Percentiles rank a stretch among this genome's conserved stretches.
Conservation (phyloP, 805 yeast species). For the Saccharomyces jurei region DNA sequence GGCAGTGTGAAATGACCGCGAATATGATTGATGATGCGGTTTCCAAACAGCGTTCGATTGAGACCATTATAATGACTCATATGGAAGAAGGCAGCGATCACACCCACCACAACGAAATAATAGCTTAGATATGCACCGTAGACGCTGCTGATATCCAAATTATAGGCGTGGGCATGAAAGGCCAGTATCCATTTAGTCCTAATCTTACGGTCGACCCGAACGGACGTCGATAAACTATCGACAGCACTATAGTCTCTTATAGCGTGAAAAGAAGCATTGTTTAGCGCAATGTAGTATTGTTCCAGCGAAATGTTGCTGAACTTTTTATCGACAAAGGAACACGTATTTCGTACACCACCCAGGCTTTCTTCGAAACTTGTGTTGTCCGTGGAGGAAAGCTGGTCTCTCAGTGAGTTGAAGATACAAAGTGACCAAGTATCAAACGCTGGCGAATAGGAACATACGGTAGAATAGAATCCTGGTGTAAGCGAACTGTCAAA, state of each 20-base stretch:
- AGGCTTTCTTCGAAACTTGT: constrained; percentile 12
- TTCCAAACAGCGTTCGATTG: constrained; percentile 5
- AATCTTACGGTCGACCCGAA: constrained; percentile 5
- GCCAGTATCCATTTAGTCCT: constrained; percentile 9
- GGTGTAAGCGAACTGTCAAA: constrained; percentile 1
- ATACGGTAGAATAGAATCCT: constrained; percentile 13
- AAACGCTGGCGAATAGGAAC: constrained; percentile 19
- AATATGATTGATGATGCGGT: constrained; percentile 6
- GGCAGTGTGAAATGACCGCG: constrained; percentile 16
- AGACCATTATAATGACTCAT: constrained; percentile 9
- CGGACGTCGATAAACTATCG: constrained; percentile 7
- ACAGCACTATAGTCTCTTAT: neutral
- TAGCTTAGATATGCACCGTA: constrained; percentile 9
- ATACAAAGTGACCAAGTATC: constrained; percentile 20
- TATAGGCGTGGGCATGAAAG: constrained; percentile 12
- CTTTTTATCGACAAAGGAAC: constrained; percentile 4
- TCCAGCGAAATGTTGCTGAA: constrained; percentile 5
- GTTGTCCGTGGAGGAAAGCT: neutral
- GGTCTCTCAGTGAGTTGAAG: constrained; percentile 10
- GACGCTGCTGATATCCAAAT: constrained; percentile 14
- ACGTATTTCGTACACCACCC: constrained; percentile 3
- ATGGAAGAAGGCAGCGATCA: constrained; percentile 5
- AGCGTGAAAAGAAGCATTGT: constrained; percentile 12
- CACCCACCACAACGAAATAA: constrained; percentile 10
- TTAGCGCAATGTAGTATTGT: constrained; percentile 8